Evolutionary conservation across 768 basidiomycete genomes (phyloP), one percentile per base, ranked within the genome.

Genomic region (Auricularia sp.): DNA sequence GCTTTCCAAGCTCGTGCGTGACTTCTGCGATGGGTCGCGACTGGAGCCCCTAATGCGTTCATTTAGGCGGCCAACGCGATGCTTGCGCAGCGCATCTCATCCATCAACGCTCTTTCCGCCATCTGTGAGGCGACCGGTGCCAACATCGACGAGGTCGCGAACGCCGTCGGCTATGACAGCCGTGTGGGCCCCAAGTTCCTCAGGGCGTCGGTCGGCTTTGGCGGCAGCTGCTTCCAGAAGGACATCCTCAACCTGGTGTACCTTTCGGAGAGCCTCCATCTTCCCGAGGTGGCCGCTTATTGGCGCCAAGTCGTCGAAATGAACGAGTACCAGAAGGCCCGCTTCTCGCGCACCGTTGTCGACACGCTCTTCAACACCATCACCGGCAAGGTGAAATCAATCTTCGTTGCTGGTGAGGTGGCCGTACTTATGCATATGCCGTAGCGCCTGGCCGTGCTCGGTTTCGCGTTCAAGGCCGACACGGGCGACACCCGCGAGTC

Each of bases 401-500:
- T n/a, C n/a, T 12, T 10, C 10, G 4, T n/a, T 61, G 12, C 12
- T 51, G 18, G 36, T 64, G 51, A 29, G 18, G 33, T n/a, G 14
- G 8, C 1, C 1, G 8, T 29, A 18, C 59, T 29, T 14, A 51
- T 35, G 3, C 21, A 36, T 59, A 63, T 44, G 64, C 61, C 71
- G 43, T 74, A 87, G 93, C 87, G 86, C 72, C 95, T 99, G 71
- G 92, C 97, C 54, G 91, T 99, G 58, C 87, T 99, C 53, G 96
- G 96, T 11, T 99, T 98, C 75, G 97, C 96, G 3, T 98, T 98
- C 87, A 98, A 98, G 81, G 96, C 97, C 53, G 95, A 98, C 75
- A 99, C 97, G 12, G 97, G 97, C 66, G 97, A 99, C 74, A 99
- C 97, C 44, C 93, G 97, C 75, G 97, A 98, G 79, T 95, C 93